These are phyloP conservation scores for Plectosphaerella plurivora DNA, from an alignment of 2,329 filamentous ascomycete genomes.

Conservation along the genomic window DNA sequence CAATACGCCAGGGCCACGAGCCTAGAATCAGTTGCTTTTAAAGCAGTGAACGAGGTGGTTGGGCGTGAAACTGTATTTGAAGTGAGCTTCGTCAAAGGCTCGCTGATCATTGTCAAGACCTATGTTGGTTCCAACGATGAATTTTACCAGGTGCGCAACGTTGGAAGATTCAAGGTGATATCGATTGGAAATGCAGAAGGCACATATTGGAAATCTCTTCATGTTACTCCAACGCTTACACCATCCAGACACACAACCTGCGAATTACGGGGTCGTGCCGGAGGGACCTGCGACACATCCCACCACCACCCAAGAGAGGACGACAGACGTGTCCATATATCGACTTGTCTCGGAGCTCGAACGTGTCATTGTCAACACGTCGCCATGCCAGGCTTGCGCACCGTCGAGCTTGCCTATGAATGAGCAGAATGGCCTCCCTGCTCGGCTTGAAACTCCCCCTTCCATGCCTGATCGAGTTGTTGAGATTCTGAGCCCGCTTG, in stretches of 20 bases:
- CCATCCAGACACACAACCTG: background rate
- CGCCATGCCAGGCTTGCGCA: background rate
- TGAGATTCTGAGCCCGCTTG: background rate
- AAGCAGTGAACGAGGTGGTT: background rate
- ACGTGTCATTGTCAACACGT: background rate
- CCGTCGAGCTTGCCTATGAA: background rate
- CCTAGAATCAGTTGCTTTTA: background rate
- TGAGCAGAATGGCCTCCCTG: background rate
- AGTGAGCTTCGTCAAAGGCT: background rate
- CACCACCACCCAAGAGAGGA: background rate
- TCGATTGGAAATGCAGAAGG: no score
- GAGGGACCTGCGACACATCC: background rate
- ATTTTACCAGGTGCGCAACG: no score
- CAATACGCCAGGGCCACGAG: background rate
- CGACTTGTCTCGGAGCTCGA: background rate
- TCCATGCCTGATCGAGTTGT: background rate
- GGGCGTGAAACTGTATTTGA: background rate
- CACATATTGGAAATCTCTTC: no score
- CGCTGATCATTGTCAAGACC: background rate
- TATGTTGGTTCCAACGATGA: background rate
- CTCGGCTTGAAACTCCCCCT: background rate
- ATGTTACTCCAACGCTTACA: no score
- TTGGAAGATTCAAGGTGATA: no score
- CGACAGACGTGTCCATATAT: background rate
- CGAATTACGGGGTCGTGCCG: background rate